Conservation (phyloP, 208 protist species). For the Leishmania tarentolae region DNA sequence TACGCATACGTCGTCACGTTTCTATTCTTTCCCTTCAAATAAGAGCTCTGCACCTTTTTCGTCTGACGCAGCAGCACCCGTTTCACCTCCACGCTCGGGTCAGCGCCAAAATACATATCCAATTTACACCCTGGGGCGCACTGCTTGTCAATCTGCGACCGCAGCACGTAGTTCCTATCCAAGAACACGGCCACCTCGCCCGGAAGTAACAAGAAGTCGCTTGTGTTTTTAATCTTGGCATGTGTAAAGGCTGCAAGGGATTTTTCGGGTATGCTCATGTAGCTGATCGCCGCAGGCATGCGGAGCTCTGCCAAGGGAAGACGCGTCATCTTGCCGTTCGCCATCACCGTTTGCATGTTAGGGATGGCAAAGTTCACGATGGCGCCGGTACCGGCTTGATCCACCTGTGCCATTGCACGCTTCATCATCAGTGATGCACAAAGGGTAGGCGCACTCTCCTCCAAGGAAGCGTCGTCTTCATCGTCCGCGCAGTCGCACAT, state of each 20-base stretch:
- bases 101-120: slow-evolving; percentile 29
- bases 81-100: slow-evolving; percentile 30
- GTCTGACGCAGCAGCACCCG: slow-evolving; percentile 33
- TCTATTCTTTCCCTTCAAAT: slow-evolving; percentile 24
- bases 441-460: too few species aligned
- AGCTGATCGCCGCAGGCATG: slow-evolving; percentile 27
- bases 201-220: slow-evolving; percentile 22
- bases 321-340: slow-evolving; percentile 28
- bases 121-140: slow-evolving; percentile 19
- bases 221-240: slow-evolving; percentile 25
- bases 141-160: slow-evolving; percentile 20
- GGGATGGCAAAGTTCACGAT: slow-evolving; percentile 28
- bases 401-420: slow-evolving; percentile 2
- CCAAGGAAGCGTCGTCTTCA: too few species aligned
- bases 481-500: background rate
- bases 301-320: slow-evolving; percentile 28
- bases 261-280: slow-evolving; percentile 28
- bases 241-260: slow-evolving; percentile 23
- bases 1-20: slow-evolving; percentile 23
- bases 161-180: slow-evolving; percentile 28
- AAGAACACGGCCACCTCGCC: slow-evolving; percentile 33
- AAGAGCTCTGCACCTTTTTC: slow-evolving; percentile 25
- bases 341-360: slow-evolving; percentile 28
- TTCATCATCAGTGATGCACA: slow-evolving; percentile 18
- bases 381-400: slow-evolving; percentile 25